Percentiles rank a stretch among this genome's conserved stretches.
phyloP scores from a whole-genome alignment of 345 rosid genomes.

The Citropsis articulata region DNA sequence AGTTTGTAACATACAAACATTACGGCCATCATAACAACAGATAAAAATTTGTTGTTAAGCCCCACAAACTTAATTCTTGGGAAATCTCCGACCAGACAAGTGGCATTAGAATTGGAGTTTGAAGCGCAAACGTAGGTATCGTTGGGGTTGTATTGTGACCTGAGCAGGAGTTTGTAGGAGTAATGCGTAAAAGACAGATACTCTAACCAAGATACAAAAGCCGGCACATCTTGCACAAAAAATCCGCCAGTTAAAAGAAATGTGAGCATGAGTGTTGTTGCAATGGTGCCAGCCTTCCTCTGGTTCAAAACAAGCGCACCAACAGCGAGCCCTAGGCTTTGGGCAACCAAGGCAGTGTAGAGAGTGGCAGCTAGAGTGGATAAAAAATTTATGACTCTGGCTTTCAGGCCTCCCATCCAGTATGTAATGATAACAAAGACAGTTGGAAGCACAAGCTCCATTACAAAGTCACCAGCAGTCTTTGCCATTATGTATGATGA shows the following conservation, averaged over 20 bases:
- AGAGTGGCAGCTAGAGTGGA: slow-evolving; percentile 42
- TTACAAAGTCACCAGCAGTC: slow-evolving; percentile 56
- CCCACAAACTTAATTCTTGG: slow-evolving; percentile 42
- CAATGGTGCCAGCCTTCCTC: slow-evolving; percentile 37
- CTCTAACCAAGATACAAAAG: slow-evolving; percentile 47
- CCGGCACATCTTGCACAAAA: slow-evolving; percentile 47
- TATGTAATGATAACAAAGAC: slow-evolving; percentile 54
- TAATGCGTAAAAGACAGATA: slow-evolving; percentile 41
- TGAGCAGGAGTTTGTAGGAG: slow-evolving; percentile 45
- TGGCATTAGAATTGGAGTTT: background rate
- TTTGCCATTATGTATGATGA: slow-evolving; percentile 83
- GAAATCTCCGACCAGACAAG: slow-evolving; percentile 45
- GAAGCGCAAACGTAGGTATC: slow-evolving; percentile 40
- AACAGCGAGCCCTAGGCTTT: slow-evolving; percentile 59
- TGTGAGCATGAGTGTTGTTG: slow-evolving; percentile 41
- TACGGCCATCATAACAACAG: slow-evolving; percentile 31
- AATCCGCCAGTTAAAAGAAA: slow-evolving; percentile 49
- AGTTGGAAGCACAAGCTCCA: slow-evolving; percentile 71
- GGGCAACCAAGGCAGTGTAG: slow-evolving; percentile 45
- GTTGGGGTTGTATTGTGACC: slow-evolving; percentile 38
- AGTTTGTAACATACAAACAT: slow-evolving; percentile 48
- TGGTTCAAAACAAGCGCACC: slow-evolving; percentile 57
- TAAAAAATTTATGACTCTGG: slow-evolving; percentile 34
- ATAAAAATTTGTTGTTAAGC: slow-evolving; percentile 28
- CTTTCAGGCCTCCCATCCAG: slow-evolving; percentile 72